Base-by-base conservation (phyloP, 2,329 filamentous ascomycete genomes). In the Trichoderma brevicompactum region DNA sequence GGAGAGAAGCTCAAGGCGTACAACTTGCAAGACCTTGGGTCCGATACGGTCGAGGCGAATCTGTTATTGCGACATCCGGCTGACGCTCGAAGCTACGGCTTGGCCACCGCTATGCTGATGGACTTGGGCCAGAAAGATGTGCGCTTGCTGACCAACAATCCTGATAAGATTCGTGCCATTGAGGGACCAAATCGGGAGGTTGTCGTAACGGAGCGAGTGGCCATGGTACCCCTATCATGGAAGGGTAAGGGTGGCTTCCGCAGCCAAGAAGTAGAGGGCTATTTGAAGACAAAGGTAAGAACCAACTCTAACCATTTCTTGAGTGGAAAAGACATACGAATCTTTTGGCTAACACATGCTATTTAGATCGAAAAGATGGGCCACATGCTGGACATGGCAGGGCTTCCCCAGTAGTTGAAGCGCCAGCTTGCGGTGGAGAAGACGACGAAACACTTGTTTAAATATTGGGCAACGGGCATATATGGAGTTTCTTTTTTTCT, bases 11-110 rank as follows among this genome's bases (percentile, higher is more conserved):
- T 99, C 44, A 98, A 99, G 79, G 95, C 95, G 5, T 99, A 99
- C 78, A 99, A 99, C 74, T 82, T 99, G 49, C 95, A 99, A 76
- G 95, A 99, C 78, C 82, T 99, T 32, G 95, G 95, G 0, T 94
- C 91, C n/a, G 95, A 99, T 78, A 99, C 95, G 0, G 96, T 98
- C 41, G 93, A 99, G 79, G 95, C 95, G 2, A 99, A 99, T 73
- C 79, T 99, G 52, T 77, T 98, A 28, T 82, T 99, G 48, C 84
- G 95, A 50, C 95, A 99, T 77, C 95, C 95, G 0, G 95, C 95
- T 1, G 95, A 99, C 77, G 95, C 95, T 23, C 83, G 95, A 62
- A 97, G 92, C 71, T 99, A 99, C 74, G 95, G 95, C 1, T 80
- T 99, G n/a, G 95, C 95, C 2, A 99, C 95, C 1, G 94, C 94